Conservation (phyloP, 2,329 filamentous ascomycete genomes). For the Trichoderma brevicompactum region DNA sequence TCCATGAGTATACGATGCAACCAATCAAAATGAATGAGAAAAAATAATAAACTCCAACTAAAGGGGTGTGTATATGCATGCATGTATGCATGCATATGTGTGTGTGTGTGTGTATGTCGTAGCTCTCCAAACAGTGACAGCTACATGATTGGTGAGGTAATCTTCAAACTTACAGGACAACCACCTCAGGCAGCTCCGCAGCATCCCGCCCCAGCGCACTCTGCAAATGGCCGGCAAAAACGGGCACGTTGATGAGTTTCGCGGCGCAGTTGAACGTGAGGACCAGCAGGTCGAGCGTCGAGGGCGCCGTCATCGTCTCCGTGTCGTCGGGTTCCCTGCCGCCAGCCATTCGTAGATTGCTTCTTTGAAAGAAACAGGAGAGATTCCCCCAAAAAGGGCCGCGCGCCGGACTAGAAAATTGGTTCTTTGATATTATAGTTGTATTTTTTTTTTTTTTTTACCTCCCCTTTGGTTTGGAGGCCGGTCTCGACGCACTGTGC, state of each 20-base stretch:
- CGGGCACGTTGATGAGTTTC: constrained; percentile 66
- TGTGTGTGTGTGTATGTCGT: too few species aligned
- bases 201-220: constrained; percentile 57
- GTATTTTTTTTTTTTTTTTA: not conserved
- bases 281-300: constrained; percentile 71
- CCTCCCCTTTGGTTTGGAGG: not conserved
- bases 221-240: constrained; percentile 74
- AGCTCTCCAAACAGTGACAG: not conserved
- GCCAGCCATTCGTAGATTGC: not conserved
- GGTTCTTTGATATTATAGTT: not conserved
- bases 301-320: constrained; percentile 42
- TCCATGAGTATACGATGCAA: not conserved
- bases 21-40: not conserved
- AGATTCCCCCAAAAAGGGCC: too few species aligned
- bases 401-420: not conserved
- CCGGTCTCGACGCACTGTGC: not conserved
- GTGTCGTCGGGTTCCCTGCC: constrained; percentile 12
- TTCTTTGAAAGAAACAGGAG: too few species aligned
- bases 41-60: not conserved
- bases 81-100: too few species aligned
- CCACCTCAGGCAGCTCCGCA: constrained; percentile 55
- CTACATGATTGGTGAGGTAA: constrained; percentile 4
- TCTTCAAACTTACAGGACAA: constrained; percentile 58
- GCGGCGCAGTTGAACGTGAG: constrained; percentile 91
- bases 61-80: too few species aligned